These are phyloP conservation scores for Rubia peregrina DNA, from an alignment of 305 asterid species.

Conservation along the genomic window DNA sequence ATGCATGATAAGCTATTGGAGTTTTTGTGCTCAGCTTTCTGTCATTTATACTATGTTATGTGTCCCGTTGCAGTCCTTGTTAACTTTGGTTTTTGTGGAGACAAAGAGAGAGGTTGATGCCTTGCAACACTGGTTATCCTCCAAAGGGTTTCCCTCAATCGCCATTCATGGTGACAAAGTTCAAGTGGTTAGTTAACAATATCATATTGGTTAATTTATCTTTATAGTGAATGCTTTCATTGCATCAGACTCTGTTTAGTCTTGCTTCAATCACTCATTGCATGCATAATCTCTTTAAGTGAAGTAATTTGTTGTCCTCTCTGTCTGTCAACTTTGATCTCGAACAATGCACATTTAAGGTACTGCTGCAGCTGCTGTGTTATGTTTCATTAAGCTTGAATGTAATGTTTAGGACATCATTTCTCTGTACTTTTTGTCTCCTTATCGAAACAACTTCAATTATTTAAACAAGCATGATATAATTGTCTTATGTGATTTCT, in stretches of 20 bases:
- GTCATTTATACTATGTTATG: background rate
- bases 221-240: background rate
- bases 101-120: slow-evolving; percentile 69
- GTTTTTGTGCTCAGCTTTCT: background rate
- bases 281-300: background rate
- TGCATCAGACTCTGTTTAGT: background rate
- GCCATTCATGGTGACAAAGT: slow-evolving; percentile 82
- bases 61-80: slow-evolving; percentile 30
- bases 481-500: too few species aligned
- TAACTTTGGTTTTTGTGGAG: slow-evolving; percentile 68
- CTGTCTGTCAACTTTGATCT: background rate
- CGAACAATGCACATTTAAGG: background rate
- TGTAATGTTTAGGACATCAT: background rate
- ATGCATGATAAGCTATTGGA: background rate
- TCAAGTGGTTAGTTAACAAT: slow-evolving; percentile 40
- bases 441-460: too few species aligned
- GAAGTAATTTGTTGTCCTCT: background rate
- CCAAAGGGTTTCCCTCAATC: slow-evolving; percentile 44
- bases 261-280: background rate
- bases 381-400: background rate
- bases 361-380: too few species aligned
- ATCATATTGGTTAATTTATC: background rate
- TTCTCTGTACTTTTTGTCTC: too few species aligned
- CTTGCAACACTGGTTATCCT: slow-evolving; percentile 46
- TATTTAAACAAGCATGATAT: too few species aligned